A percentile compares a stretch with the other conserved stretches of the same genome.
phyloP scores from a whole-genome alignment of 768 basidiomycete genomes.

The Termitomyces sp. region DNA sequence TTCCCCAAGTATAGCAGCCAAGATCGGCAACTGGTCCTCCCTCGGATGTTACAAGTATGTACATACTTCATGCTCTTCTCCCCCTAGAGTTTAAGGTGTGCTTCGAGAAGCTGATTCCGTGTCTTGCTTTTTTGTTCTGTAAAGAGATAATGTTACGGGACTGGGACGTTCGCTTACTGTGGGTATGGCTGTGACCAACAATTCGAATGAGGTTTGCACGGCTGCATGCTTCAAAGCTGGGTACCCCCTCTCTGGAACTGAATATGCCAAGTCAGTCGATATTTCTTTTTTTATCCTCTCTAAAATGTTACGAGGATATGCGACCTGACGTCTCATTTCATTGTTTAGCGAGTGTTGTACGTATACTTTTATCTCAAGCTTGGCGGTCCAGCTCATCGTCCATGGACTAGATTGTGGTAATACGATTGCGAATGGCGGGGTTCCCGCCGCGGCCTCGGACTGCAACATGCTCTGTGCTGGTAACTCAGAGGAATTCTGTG shows the following conservation, averaged over 20 bases:
- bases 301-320: not conserved
- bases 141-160: constrained; percentile 41
- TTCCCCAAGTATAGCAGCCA: constrained; percentile 45
- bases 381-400: not conserved
- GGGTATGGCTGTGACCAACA: constrained; percentile 26
- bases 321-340: constrained; percentile 21
- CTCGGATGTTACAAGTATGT: constrained; percentile 72
- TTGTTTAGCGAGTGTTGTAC: constrained; percentile 50
- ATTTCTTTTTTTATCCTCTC: constrained; percentile 21
- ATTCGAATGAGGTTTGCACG: constrained; percentile 56
- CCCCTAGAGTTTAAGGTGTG: constrained; percentile 11
- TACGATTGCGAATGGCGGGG: constrained; percentile 40
- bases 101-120: constrained; percentile 36
- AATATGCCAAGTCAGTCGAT: constrained; percentile 30
- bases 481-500: constrained; percentile 62
- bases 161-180: constrained; percentile 35
- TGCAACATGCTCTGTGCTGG: constrained; percentile 69
- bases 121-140: constrained; percentile 20
- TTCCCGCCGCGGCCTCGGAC: constrained; percentile 38
- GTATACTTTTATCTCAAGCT: constrained; percentile 17
- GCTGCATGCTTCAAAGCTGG: constrained; percentile 55
- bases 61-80: constrained; percentile 3
- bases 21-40: constrained; percentile 58
- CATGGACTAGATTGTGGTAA: constrained; percentile 42
- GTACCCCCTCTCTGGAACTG: constrained; percentile 30